phyloP scores from a whole-genome alignment of 768 basidiomycete genomes.

The Trametopsis cervina region DNA sequence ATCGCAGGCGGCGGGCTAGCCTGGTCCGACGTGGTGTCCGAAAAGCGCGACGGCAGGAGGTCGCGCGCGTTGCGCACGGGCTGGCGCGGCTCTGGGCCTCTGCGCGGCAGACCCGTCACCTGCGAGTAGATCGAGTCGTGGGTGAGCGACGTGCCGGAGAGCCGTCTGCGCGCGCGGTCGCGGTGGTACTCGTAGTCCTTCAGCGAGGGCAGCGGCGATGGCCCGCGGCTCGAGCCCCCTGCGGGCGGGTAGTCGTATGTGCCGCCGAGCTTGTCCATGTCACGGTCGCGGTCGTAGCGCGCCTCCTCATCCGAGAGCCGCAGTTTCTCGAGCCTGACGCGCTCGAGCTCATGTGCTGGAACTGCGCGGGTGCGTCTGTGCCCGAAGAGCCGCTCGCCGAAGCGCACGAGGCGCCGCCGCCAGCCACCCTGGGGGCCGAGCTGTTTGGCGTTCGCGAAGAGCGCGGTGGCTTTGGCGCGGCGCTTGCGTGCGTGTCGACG shows the following conservation, averaged over 20 bases:
- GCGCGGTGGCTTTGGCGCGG: conserved; percentile 58
- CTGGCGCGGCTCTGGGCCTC: conserved; percentile 65
- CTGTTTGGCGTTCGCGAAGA: conserved; percentile 55
- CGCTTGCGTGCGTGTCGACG: conserved; percentile 63
- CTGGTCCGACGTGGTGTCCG: conserved; percentile 31
- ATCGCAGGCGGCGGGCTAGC: conserved; percentile 8
- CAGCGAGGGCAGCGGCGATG: conserved; percentile 36
- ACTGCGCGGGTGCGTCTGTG: conserved; percentile 25
- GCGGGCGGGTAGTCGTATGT: conserved; percentile 40
- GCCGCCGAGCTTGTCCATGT: conserved; percentile 45
- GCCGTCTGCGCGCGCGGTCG: conserved; percentile 13
- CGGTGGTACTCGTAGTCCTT: conserved; percentile 20
- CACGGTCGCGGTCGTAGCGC: conserved; percentile 32
- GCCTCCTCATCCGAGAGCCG: conserved; percentile 41
- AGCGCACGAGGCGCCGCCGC: conserved; percentile 48
- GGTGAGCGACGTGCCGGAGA: conserved; percentile 31
- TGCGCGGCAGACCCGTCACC: conserved; percentile 54
- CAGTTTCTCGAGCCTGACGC: conserved; percentile 44
- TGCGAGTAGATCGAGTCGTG: conserved; percentile 61
- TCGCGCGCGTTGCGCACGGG: conserved; percentile 45
- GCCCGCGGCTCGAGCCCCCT: conserved; percentile 29
- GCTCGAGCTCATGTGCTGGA: conserved; percentile 29
- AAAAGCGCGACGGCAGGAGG: conserved; percentile 40
- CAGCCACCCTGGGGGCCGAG: conserved; percentile 43
- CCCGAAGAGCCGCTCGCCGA: conserved; percentile 56